phyloP scores from a whole-genome alignment of 164 flowering plant genomes.

The Akebia trifoliata region DNA sequence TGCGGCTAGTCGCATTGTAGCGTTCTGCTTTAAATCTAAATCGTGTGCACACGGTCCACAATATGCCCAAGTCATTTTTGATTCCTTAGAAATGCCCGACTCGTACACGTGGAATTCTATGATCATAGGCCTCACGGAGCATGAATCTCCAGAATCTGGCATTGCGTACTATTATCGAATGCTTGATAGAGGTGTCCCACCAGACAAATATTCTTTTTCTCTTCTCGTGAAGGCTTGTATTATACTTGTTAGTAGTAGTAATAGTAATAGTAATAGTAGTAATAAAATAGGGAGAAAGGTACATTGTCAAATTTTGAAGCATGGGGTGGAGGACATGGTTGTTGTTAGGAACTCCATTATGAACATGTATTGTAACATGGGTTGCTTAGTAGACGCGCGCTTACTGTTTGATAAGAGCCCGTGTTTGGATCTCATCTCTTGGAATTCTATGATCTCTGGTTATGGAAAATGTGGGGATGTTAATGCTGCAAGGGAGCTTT shows the following conservation, averaged over 20 bases:
- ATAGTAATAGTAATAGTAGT: not conserved
- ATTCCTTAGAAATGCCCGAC: slow-evolving; percentile 17
- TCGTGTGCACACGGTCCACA: not conserved
- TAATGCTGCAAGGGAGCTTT: slow-evolving; percentile 9
- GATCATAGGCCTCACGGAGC: slow-evolving; percentile 17
- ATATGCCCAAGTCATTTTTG: slow-evolving; percentile 16
- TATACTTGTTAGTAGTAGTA: not conserved
- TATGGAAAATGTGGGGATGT: slow-evolving; percentile 17
- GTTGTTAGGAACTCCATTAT: slow-evolving; percentile 13
- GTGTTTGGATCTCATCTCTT: slow-evolving; percentile 14
- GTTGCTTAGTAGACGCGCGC: slow-evolving; percentile 1
- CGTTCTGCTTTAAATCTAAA: slow-evolving; percentile 12
- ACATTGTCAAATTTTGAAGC: slow-evolving; percentile 16
- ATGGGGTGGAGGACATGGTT: slow-evolving; percentile 11
- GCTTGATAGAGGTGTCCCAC: slow-evolving; percentile 10
- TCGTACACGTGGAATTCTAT: slow-evolving; percentile 25
- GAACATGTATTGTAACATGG: slow-evolving; percentile 16
- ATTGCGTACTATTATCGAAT: slow-evolving; percentile 16
- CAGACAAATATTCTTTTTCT: slow-evolving; percentile 21
- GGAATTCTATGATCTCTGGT: slow-evolving; percentile 17
- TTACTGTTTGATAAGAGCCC: slow-evolving; percentile 10
- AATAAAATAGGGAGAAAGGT: slow-evolving; percentile 2
- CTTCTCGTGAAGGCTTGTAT: slow-evolving; percentile 20
- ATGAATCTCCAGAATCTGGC: slow-evolving; percentile 4
- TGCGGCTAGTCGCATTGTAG: slow-evolving; percentile 18